Evolutionary conservation across 78 protist species (phyloP).

Genomic region (Speleostelium caveatum): DNA sequence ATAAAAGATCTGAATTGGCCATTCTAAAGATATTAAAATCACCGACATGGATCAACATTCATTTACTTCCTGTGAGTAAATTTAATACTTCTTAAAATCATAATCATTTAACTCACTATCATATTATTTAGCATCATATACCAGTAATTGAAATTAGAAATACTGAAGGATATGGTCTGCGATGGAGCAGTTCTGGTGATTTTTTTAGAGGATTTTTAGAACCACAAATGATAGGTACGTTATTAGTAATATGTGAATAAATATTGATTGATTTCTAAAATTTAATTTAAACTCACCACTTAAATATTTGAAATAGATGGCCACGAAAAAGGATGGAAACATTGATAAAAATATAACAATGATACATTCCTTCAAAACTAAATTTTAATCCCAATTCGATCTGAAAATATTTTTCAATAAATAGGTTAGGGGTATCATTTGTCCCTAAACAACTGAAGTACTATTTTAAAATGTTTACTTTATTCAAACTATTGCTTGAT

Average conservation of each 20-base stretch:
- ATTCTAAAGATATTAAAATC: not conserved
- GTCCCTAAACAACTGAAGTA: too few relatives aligned
- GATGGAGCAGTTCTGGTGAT: conserved; percentile 41
- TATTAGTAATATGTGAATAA: not conserved
- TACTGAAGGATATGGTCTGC: conserved; percentile 46
- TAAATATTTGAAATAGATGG: conserved; percentile 26
- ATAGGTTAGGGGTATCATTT: too few relatives aligned
- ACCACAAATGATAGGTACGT: conserved; percentile 61
- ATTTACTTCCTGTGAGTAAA: conserved; percentile 39
- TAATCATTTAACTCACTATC: not conserved
- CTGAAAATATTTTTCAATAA: too few relatives aligned
- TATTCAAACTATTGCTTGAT: too few relatives aligned
- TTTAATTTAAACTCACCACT: not conserved
- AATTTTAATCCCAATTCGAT: too few relatives aligned
- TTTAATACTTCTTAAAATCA: not conserved
- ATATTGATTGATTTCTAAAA: not conserved
- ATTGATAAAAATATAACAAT: not conserved
- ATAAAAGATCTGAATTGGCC: conserved; percentile 25
- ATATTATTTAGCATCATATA: conserved; percentile 29
- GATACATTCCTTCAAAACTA: too few relatives aligned
- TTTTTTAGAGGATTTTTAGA: conserved; percentile 63
- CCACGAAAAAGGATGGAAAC: conserved; percentile 71
- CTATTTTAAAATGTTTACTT: too few relatives aligned
- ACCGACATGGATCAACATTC: conserved; percentile 1
- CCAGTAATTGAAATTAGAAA: conserved; percentile 54